Conservation (phyloP, 768 basidiomycete genomes). For the Tulasnella sp. region DNA sequence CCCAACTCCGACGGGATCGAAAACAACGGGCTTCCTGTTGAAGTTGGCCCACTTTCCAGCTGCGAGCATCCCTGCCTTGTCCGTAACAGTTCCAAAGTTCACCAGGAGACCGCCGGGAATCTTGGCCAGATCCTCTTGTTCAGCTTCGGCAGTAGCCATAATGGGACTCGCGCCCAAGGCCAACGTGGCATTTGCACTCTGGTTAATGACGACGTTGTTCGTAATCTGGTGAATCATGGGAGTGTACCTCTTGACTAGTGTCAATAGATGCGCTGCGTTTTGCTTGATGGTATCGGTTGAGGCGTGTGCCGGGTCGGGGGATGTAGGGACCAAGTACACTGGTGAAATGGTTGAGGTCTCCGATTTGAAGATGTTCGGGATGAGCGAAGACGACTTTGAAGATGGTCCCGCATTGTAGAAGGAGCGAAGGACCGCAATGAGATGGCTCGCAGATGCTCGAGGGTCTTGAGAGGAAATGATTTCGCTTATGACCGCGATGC, state of each 20-base stretch:
- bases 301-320: neutral
- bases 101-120: constrained; percentile 64
- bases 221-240: constrained; percentile 56
- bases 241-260: neutral
- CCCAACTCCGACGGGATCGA: constrained; percentile 90
- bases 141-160: constrained; percentile 79
- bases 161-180: constrained; percentile 86
- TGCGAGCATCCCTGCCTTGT: constrained; percentile 57
- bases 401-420: constrained; percentile 31
- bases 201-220: constrained; percentile 79
- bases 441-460: constrained; percentile 39
- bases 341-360: neutral
- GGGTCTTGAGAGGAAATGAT: constrained; percentile 64
- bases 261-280: neutral
- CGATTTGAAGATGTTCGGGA: neutral
- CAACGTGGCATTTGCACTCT: constrained; percentile 84
- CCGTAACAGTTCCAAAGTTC: constrained; percentile 76
- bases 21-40: constrained; percentile 42
- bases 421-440: constrained; percentile 38
- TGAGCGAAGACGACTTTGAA: neutral
- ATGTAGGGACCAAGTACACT: neutral
- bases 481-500: constrained; percentile 83
- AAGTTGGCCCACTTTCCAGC: constrained; percentile 44
- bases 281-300: neutral
- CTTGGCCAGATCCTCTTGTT: constrained; percentile 69